Conservation (phyloP, 2,329 filamentous ascomycete species). For the Pyrenochaeta sp. region DNA sequence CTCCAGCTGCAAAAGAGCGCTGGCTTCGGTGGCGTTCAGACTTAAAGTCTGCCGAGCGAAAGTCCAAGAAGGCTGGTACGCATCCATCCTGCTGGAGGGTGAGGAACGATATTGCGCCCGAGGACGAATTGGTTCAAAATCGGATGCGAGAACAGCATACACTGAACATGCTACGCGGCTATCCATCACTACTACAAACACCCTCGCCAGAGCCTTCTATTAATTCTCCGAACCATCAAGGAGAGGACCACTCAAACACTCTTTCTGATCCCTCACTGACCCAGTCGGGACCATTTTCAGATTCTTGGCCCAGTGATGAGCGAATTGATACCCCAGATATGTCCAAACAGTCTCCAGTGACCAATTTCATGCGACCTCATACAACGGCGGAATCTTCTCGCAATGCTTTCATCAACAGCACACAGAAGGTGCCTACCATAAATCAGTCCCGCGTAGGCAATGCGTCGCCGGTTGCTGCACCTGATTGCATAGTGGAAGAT, state of each 20-base stretch:
- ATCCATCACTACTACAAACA: constrained; percentile 16
- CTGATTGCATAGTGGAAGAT: constrained; percentile 25
- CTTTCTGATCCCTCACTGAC: constrained; percentile 25
- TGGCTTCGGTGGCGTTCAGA: constrained; percentile 81
- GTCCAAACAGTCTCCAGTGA: constrained; percentile 14
- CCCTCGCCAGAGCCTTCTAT: constrained; percentile 35
- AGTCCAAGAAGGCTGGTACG: constrained; percentile 47
- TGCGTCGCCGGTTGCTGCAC: constrained; percentile 6
- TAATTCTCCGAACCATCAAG: constrained; percentile 20
- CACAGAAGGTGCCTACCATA: constrained; percentile 50
- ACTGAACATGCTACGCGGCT: constrained; percentile 36
- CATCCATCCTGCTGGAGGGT: constrained; percentile 40
- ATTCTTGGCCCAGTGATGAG: constrained; percentile 28
- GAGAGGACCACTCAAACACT: constrained; percentile 17
- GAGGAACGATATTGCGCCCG: constrained; percentile 22
- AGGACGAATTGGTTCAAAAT: constrained; percentile 44
- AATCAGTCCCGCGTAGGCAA: constrained; percentile 21
- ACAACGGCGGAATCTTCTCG: constrained; percentile 44
- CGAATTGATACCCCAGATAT: constrained; percentile 22
- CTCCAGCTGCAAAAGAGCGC: constrained; percentile 78
- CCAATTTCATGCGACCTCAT: constrained; percentile 11
- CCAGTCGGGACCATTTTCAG: constrained; percentile 26
- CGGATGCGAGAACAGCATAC: constrained; percentile 50
- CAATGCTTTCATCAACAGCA: constrained; percentile 55
- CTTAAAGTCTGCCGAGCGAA: constrained; percentile 67